Evolutionary conservation across 345 rosid genomes (phyloP).

Genomic region (Alliaria petiolata): DNA sequence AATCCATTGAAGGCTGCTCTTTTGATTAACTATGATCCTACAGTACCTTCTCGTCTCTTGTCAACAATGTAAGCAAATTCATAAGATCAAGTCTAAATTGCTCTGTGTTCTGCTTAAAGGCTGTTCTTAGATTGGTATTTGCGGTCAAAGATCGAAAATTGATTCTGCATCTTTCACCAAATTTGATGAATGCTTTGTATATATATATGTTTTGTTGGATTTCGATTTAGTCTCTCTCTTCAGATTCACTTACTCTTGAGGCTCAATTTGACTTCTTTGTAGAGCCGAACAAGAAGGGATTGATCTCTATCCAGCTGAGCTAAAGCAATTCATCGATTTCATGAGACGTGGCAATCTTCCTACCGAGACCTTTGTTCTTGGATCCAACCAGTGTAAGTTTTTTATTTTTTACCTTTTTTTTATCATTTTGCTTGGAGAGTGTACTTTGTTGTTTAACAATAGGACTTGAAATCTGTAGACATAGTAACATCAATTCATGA

Average conservation of each 20-base stretch:
- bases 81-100: too few relatives aligned
- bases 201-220: too few relatives aligned
- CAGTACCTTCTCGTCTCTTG: conserved; percentile 70
- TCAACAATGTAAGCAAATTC: conserved; percentile 63
- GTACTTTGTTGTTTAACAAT: neutral
- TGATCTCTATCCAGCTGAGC: conserved; percentile 50
- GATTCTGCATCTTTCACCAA: too few relatives aligned
- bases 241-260: conserved; percentile 1
- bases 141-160: neutral
- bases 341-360: conserved; percentile 64
- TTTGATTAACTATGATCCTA: conserved; percentile 71
- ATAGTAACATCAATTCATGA: conserved; percentile 73
- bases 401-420: neutral
- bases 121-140: neutral
- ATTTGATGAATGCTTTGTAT: too few relatives aligned
- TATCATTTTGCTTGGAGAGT: conserved; percentile 3
- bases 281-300: conserved; percentile 79
- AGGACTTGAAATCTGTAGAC: conserved; percentile 37
- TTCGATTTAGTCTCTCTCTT: too few relatives aligned
- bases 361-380: conserved; percentile 62
- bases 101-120: too few relatives aligned
- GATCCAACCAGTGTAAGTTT: conserved; percentile 64
- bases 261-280: conserved; percentile 20
- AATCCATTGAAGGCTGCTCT: conserved; percentile 70
- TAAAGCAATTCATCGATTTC: conserved; percentile 59